Evolutionary conservation across 2,329 filamentous ascomycete genomes (phyloP).

Genomic region (Pseudogymnoascus sp.): DNA sequence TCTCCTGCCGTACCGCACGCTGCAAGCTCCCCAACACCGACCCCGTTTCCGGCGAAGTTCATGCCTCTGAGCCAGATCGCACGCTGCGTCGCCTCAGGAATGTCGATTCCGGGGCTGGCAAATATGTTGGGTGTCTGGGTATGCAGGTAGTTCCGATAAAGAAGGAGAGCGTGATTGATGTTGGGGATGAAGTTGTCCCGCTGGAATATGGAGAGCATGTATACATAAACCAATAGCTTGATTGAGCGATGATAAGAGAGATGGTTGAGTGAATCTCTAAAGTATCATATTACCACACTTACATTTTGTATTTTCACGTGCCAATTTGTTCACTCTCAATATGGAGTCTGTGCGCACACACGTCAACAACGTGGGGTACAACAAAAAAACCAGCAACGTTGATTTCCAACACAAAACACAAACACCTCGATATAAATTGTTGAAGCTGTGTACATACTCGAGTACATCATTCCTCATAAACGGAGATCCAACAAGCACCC

Average conservation of each 20-base stretch:
- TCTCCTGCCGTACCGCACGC: constrained; percentile 59
- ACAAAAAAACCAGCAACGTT: background rate
- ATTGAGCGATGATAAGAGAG: background rate
- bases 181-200: constrained; percentile 50
- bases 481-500: background rate
- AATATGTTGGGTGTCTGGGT: constrained; percentile 50
- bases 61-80: constrained; percentile 46
- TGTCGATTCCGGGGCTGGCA: constrained; percentile 51
- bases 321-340: background rate
- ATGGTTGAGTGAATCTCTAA: background rate
- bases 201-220: constrained; percentile 30
- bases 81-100: constrained; percentile 51
- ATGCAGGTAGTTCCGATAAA: constrained; percentile 57
- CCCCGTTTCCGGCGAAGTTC: constrained; percentile 33
- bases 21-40: constrained; percentile 68
- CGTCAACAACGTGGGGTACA: background rate
- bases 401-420: background rate
- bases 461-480: background rate
- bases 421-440: background rate
- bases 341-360: background rate
- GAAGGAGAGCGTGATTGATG: constrained; percentile 42
- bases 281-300: background rate
- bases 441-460: background rate
- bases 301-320: background rate
- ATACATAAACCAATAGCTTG: constrained; percentile 19